Evolutionary conservation across 345 rosid genomes (phyloP).

Genomic region (Xanthoceras sorbifolium): DNA sequence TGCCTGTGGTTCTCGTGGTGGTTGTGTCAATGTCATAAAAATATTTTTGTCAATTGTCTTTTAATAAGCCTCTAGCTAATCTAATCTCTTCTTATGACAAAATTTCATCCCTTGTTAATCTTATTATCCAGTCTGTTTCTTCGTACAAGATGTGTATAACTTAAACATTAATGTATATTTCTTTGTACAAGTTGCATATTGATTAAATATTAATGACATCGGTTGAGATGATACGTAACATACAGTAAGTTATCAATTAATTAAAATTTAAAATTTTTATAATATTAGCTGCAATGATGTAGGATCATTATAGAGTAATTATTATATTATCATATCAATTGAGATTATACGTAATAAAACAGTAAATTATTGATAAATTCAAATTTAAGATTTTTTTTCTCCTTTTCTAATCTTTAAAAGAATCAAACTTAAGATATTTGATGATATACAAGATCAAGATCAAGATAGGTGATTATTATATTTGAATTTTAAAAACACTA

Average conservation of each 20-base stretch:
- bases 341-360: not conserved
- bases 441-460: not conserved
- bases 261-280: no score
- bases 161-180: no score
- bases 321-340: not conserved
- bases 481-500: not conserved
- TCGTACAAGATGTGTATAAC: not conserved
- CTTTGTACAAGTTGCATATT: not conserved
- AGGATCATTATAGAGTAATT: not conserved
- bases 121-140: not conserved
- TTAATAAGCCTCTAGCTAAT: not conserved
- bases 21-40: constrained; percentile 33
- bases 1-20: constrained; percentile 36
- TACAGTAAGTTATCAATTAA: not conserved
- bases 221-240: not conserved
- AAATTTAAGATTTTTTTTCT: no score
- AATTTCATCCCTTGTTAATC: not conserved
- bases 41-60: constrained; percentile 10
- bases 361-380: not conserved
- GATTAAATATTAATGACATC: not conserved
- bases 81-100: constrained; percentile 7
- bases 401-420: no score
- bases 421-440: not conserved
- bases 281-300: not conserved
- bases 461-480: not conserved